Base-by-base conservation (phyloP, 2,329 filamentous ascomycete genomes). In the Paecilomyces variotii region DNA sequence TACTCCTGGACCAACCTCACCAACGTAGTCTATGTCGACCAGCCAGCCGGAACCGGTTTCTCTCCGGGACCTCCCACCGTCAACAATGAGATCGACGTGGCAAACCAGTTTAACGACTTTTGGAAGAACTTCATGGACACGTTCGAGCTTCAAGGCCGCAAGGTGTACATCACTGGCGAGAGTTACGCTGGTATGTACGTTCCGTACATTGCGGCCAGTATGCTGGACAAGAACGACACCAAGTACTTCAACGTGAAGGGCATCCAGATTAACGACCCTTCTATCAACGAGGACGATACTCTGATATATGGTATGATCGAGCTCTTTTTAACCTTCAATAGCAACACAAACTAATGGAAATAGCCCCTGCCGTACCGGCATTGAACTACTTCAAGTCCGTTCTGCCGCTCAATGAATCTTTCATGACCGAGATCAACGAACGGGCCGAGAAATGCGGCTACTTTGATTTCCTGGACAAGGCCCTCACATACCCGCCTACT, bases 51-150 rank as follows among this genome's bases (percentile, higher is more conserved):
- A 24, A 87, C 87, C 1, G 88, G 88, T n/a, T 90, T 89, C 69
- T 83, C 85, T 0, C 80, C 83, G 34, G 88, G 88, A 12, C 82
- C 74, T 0, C 78, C 84, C 2, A 88, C 82, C 0, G 87, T 87
- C 9, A 84, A 78, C 3, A 83, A 82, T 64, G 85, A 90, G 63
- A 81, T 84, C 30, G 87, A 91, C 63, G 79, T 88, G 1, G 87
- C 87, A 0, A 72, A 76, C n/a, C 83, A 92, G 64, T 91, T 93
- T 70, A 78, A 88, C 14, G 87, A 87, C 55, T 94, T 91, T 75
- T 91, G 86, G 80, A 85, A 85, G 73, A 88, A 89, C 71, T 91
- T 91, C 63, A 76, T 90, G 59, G 79, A 89, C 34, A 85, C 85
- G 0, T 91, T 91, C 64, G 78, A 74, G n/a, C 78, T 90, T 66